These are phyloP conservation scores for Hymenoscyphus fructigenus DNA, from an alignment of 2,329 filamentous ascomycete species.

Conservation along the genomic window DNA sequence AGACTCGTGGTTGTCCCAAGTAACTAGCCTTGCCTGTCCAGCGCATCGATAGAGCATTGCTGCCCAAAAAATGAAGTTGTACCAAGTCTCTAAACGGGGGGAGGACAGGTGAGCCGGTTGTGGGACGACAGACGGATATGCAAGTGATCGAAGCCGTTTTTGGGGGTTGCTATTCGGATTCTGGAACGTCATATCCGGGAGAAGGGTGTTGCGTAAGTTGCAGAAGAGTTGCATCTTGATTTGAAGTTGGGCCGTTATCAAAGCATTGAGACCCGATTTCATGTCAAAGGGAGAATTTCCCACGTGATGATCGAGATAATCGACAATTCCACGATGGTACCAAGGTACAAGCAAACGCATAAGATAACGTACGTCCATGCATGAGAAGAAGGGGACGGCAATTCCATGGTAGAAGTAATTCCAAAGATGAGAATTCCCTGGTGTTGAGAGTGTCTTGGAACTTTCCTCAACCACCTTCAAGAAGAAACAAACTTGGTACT, in stretches of 20 bases:
- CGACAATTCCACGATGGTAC: neutral
- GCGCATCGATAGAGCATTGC: slow-evolving; percentile 32
- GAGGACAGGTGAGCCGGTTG: slow-evolving; percentile 13
- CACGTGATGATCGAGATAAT: slow-evolving; percentile 8
- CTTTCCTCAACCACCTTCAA: neutral
- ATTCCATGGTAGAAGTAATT: neutral
- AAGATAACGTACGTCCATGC: neutral
- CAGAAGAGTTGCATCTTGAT: slow-evolving; percentile 4
- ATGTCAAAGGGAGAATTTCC: neutral
- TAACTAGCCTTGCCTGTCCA: slow-evolving; percentile 31
- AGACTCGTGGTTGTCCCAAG: slow-evolving; percentile 18
- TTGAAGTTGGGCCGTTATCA: slow-evolving; percentile 6
- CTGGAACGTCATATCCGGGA: slow-evolving; percentile 3
- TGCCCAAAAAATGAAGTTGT: slow-evolving; percentile 27
- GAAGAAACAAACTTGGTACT: neutral
- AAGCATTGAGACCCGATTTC: slow-evolving; percentile 6
- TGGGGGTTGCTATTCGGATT: neutral
- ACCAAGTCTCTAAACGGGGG: slow-evolving; percentile 15
- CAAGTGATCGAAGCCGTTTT: slow-evolving; percentile 10
- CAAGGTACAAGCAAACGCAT: neutral
- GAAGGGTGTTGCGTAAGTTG: neutral
- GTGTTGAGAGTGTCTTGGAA: neutral
- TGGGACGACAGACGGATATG: slow-evolving; percentile 18
- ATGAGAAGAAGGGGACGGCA: neutral
- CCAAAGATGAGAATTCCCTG: too few relatives aligned